phyloP scores from a whole-genome alignment of 352 stramenopile species.

The Globisporangium apiculatum region DNA sequence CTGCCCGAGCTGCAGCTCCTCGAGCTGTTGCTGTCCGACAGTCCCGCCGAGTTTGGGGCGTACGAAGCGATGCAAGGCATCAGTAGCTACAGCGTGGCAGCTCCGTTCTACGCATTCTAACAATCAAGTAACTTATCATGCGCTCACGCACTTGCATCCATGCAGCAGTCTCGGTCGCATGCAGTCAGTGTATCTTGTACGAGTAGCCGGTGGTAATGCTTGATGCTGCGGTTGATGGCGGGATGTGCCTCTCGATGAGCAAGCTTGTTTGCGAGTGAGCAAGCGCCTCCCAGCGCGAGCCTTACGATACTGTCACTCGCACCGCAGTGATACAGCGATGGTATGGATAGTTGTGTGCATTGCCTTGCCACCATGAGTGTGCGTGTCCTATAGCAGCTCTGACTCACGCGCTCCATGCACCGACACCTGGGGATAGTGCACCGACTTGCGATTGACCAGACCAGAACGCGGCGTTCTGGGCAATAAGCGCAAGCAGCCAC shows the following conservation, averaged over 20 bases:
- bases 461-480: background rate
- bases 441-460: background rate
- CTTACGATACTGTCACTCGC: background rate
- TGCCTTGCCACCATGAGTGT: too few relatives aligned
- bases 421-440: background rate
- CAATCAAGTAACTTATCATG: slow-evolving; percentile 7
- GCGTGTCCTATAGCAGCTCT: background rate
- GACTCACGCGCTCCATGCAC: background rate
- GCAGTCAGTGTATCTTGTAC: too few relatives aligned
- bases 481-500: background rate
- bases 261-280: background rate
- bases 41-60: background rate
- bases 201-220: too few relatives aligned
- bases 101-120: background rate
- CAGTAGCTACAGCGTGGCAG: background rate
- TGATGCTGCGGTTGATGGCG: too few relatives aligned
- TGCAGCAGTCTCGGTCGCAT: too few relatives aligned
- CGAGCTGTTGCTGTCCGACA: slow-evolving; percentile 11
- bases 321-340: background rate
- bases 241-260: background rate
- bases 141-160: too few relatives aligned
- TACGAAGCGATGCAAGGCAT: background rate
- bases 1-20: slow-evolving; percentile 10
- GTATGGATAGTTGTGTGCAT: too few relatives aligned
- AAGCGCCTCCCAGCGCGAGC: too few relatives aligned